Conservation (phyloP, 169 alveolate genomes). For the Cryptosporidium parvum region DNA sequence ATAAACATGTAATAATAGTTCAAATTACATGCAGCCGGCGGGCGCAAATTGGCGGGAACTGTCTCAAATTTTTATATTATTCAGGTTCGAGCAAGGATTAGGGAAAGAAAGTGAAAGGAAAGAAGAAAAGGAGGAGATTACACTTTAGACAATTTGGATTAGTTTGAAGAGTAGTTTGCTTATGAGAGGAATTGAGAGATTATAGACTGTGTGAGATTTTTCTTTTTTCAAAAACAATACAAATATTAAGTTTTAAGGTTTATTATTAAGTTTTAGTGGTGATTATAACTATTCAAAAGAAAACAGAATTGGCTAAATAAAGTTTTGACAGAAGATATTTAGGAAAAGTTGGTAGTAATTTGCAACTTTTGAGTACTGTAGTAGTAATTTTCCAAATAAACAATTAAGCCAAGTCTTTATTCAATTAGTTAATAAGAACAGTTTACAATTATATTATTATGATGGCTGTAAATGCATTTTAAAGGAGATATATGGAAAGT, state of each 20-base stretch:
- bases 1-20: not conserved
- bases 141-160: not conserved
- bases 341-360: not conserved
- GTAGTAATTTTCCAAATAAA: not conserved
- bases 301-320: not conserved
- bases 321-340: not conserved
- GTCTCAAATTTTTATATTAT: not conserved
- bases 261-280: not conserved
- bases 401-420: not conserved
- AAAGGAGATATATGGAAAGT: not conserved
- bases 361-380: not conserved
- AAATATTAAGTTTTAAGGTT: not conserved
- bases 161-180: not conserved
- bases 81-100: not conserved
- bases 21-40: conserved; percentile 1
- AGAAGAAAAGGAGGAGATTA: not conserved
- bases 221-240: not conserved
- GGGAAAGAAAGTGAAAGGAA: not conserved
- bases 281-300: not conserved
- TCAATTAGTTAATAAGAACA: not conserved
- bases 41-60: not conserved
- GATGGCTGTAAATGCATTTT: not conserved
- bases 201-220: not conserved
- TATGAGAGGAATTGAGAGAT: not conserved
- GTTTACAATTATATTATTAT: not conserved